Evolutionary conservation across 805 yeast species (phyloP).

Genomic region (Cyberlindnera suaveolens): DNA sequence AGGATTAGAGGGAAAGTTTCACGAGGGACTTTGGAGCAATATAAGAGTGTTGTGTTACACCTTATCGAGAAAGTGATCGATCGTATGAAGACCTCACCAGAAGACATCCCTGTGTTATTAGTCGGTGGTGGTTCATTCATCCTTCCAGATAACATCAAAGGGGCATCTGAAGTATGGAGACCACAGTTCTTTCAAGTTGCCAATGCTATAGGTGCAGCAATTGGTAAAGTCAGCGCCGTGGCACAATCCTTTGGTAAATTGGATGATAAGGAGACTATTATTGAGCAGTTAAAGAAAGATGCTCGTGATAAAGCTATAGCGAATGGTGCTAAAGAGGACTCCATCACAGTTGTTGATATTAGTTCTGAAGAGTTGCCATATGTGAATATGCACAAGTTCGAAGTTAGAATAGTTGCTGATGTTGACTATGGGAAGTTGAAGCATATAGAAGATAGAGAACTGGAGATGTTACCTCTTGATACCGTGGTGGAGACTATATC

Average conservation of each 20-base stretch:
- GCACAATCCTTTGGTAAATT: conserved; percentile 18
- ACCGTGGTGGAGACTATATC: conserved; percentile 5
- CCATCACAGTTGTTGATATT: conserved; percentile 25
- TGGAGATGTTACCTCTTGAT: neutral
- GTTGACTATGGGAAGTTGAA: conserved; percentile 31
- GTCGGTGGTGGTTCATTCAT: conserved; percentile 50
- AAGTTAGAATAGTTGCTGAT: conserved; percentile 37
- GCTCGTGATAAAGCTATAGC: conserved; percentile 19
- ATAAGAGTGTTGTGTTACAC: conserved; percentile 7
- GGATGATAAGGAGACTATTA: conserved; percentile 15
- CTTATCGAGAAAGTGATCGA: conserved; percentile 33
- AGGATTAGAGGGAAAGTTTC: conserved; percentile 21
- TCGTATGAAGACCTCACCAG: conserved; percentile 37
- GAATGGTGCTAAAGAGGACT: conserved; percentile 23
- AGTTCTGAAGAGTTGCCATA: conserved; percentile 27
- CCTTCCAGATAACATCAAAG: conserved; percentile 31
- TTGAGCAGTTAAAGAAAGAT: conserved; percentile 19
- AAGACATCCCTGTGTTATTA: conserved; percentile 35
- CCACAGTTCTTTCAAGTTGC: conserved; percentile 41
- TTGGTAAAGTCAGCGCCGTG: conserved; percentile 35
- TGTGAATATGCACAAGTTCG: conserved; percentile 29
- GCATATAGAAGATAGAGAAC: conserved; percentile 2
- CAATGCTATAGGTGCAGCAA: conserved; percentile 48
- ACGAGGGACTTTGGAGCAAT: conserved; percentile 13
- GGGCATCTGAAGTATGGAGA: conserved; percentile 38